phyloP scores from a whole-genome alignment of 768 basidiomycete species.

The Mrakia gelida region DNA sequence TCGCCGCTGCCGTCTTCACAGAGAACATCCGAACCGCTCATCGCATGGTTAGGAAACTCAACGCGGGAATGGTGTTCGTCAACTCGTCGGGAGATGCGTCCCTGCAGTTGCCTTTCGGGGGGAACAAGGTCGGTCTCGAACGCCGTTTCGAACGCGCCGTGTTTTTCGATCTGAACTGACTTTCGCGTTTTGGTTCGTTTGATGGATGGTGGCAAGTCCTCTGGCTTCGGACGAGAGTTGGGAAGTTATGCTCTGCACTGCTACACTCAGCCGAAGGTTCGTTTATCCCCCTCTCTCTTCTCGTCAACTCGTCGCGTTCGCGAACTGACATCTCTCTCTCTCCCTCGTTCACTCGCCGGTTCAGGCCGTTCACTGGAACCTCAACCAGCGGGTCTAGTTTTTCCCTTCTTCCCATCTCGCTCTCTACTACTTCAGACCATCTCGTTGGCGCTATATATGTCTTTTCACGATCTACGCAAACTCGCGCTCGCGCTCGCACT shows the following conservation, averaged over 20 bases:
- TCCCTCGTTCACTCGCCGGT: no score
- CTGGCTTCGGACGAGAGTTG: slow-evolving; percentile 18
- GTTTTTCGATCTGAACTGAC: no score
- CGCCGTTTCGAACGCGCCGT: no score
- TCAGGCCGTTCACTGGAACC: slow-evolving; percentile 12
- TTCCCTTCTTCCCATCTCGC: neutral
- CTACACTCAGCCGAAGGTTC: slow-evolving; percentile 26
- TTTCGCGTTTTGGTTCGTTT: neutral
- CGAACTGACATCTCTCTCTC: neutral
- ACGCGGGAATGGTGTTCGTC: slow-evolving; percentile 7
- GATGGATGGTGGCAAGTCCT: no score
- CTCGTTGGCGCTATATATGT: neutral
- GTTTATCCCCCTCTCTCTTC: neutral
- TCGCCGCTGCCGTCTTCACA: slow-evolving; percentile 59
- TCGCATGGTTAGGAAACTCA: neutral
- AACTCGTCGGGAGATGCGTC: slow-evolving; percentile 12
- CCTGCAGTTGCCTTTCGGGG: slow-evolving; percentile 17
- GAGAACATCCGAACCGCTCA: slow-evolving; percentile 13
- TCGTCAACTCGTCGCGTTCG: no score
- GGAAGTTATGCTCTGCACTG: slow-evolving; percentile 16
- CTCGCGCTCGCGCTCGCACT: no score
- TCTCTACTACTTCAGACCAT: neutral
- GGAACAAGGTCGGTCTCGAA: slow-evolving; percentile 27
- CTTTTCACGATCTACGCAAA: no score
- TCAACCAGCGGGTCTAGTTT: neutral